A percentile compares a stretch with the other conserved stretches of the same genome.
Evolutionary conservation across 1,284 basidiomycete species (phyloP).

Genomic region (Ganoderma boninense): DNA sequence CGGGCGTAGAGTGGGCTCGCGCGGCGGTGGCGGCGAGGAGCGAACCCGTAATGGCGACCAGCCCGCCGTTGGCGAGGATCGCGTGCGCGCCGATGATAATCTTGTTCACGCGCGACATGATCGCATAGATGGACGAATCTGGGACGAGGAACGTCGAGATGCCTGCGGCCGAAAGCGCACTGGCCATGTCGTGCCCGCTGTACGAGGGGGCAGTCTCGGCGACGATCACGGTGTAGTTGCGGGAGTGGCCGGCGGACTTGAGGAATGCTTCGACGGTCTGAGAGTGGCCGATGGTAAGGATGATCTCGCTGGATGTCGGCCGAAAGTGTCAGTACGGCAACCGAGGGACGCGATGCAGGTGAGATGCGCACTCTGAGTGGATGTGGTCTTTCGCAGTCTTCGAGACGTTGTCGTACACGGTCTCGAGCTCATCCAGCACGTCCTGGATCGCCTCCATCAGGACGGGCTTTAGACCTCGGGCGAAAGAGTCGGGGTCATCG

Average conservation of each 20-base stretch:
- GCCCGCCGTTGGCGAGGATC: conserved; percentile 95
- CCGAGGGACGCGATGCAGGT: not conserved
- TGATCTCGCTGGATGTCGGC: conserved; percentile 79
- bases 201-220: conserved; percentile 95
- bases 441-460: conserved; percentile 94
- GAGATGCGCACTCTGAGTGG: conserved; percentile 85
- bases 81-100: conserved; percentile 94
- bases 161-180: conserved; percentile 77
- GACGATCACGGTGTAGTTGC: conserved; percentile 96
- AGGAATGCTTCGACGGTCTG: conserved; percentile 95
- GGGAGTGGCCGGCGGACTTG: conserved; percentile 87
- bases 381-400: conserved; percentile 97
- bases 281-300: conserved; percentile 95
- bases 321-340: not conserved
- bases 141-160: conserved; percentile 96
- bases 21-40: conserved; percentile 90
- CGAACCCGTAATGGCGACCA: conserved; percentile 90
- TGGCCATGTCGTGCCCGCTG: conserved; percentile 87
- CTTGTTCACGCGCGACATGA: conserved; percentile 98
- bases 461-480: conserved; percentile 75
- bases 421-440: conserved; percentile 95
- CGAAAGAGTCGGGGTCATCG: conserved; percentile 79
- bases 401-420: conserved; percentile 94
- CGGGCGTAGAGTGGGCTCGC: conserved; percentile 91
- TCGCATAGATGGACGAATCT: conserved; percentile 93